Evolutionary conservation across 208 protist genomes (phyloP).

Genomic region (Crithidia thermophila): DNA sequence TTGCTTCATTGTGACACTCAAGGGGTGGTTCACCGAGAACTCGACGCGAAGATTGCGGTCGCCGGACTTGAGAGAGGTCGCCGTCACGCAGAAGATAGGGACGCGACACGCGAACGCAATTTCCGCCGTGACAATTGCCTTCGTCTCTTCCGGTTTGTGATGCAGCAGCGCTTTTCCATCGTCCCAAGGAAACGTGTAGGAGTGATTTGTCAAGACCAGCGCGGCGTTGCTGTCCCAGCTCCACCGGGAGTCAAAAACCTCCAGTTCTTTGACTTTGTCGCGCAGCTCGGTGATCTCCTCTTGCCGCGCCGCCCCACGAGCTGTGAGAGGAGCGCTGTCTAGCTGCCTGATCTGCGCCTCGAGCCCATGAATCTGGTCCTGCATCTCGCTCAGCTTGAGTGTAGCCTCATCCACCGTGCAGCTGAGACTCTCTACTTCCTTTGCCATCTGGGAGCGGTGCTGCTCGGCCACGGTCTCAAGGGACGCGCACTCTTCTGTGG

Average conservation of each 20-base stretch:
- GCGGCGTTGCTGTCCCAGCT: slow-evolving; percentile 15
- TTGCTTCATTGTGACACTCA: slow-evolving; percentile 14
- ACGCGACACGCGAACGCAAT: slow-evolving; percentile 38
- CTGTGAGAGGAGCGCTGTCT: neutral
- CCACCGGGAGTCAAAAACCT: slow-evolving; percentile 18
- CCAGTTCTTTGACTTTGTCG: slow-evolving; percentile 21
- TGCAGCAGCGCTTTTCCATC: slow-evolving; percentile 29
- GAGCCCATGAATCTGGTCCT: slow-evolving; percentile 2
- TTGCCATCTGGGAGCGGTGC: slow-evolving; percentile 7
- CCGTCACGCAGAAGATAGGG: slow-evolving; percentile 37
- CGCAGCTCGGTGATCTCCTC: slow-evolving; percentile 4
- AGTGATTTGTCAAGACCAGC: slow-evolving; percentile 43
- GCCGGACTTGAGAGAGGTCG: slow-evolving; percentile 15
- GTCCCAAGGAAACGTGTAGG: slow-evolving; percentile 37
- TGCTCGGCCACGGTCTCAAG: slow-evolving; percentile 2
- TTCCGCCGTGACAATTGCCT: slow-evolving; percentile 32
- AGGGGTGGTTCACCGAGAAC: slow-evolving; percentile 44
- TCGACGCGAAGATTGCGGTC: slow-evolving; percentile 30
- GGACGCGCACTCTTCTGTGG: slow-evolving; percentile 18
- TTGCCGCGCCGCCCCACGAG: neutral
- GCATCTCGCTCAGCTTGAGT: slow-evolving; percentile 5
- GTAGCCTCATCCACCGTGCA: neutral
- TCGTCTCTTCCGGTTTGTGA: slow-evolving; percentile 55
- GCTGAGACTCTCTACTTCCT: neutral
- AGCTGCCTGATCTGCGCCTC: slow-evolving; percentile 6